phyloP scores from a whole-genome alignment of 1,284 basidiomycete species.

The Apiotrichum laibachii region DNA sequence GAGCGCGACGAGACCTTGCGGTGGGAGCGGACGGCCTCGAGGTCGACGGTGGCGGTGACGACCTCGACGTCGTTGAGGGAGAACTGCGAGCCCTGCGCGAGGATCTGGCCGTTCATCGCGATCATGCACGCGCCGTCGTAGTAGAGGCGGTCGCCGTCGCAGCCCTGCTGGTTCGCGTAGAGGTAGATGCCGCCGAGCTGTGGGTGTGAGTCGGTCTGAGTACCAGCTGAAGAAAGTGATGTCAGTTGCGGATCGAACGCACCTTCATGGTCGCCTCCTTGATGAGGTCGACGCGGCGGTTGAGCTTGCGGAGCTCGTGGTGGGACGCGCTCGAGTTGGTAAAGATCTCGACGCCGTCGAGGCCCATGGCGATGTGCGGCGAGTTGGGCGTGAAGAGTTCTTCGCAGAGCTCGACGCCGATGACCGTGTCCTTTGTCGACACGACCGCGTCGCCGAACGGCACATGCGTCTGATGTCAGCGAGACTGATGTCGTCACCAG shows the following conservation, averaged over 20 bases:
- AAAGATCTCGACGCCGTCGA: slow-evolving; percentile 98
- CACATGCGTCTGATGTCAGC: slow-evolving; percentile 63
- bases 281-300: slow-evolving; percentile 87
- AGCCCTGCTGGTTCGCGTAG: slow-evolving; percentile 98
- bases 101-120: slow-evolving; percentile 84
- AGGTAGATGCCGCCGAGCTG: slow-evolving; percentile 94
- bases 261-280: slow-evolving; percentile 96
- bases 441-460: slow-evolving; percentile 95
- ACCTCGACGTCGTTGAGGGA: slow-evolving; percentile 94
- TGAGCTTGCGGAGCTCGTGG: slow-evolving; percentile 92
- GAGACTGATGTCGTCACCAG: not conserved
- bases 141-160: slow-evolving; percentile 95
- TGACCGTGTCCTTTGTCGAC: slow-evolving; percentile 88
- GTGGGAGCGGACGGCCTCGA: slow-evolving; percentile 89
- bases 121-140: slow-evolving; percentile 98
- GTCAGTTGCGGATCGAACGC: slow-evolving; percentile 1
- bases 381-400: slow-evolving; percentile 95
- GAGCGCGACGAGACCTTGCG: slow-evolving; percentile 75
- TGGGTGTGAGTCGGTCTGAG: not conserved
- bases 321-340: slow-evolving; percentile 97
- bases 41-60: slow-evolving; percentile 88
- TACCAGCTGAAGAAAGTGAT: not conserved
- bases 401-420: slow-evolving; percentile 94
- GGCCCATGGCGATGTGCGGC: slow-evolving; percentile 95
- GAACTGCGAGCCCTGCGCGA: slow-evolving; percentile 96